Base-by-base conservation (phyloP, 768 basidiomycete species). In the Strobilomyces echinocephalus region DNA sequence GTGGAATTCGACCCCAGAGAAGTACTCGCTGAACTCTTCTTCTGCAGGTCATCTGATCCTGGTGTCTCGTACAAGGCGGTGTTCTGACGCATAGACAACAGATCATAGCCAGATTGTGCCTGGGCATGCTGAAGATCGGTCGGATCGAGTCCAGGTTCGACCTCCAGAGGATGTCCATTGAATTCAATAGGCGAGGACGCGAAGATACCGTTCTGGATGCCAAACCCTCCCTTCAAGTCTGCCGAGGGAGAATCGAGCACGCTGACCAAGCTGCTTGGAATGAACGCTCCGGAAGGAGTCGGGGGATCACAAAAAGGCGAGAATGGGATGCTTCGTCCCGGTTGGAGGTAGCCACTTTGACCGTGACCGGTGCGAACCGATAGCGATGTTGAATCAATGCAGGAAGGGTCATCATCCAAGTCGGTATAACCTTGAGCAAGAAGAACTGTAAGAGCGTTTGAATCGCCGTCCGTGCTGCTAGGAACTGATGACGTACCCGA, bases 241-340 rank as follows among this genome's bases (percentile, higher is more conserved):
- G 76, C 77, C 49, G 82, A 80, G 26, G 85, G 69, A 21, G 83
- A 80, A 48, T 76, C 71, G 57, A 83, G 62, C 16, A 71, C 60
- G 26, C 62, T 71, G 52, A 69, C 79, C 28, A 84, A 70, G 61
- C 77, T 76, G 44, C 77, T 75, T 33, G 84, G 80, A 52, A 87
- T 80, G 52, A 82, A 69, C 10, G 78, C 76, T 46, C 78, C 70
- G 24, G 79, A 77, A n/a, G 65, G 64, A 2, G 66, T 59, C 26
- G 57, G 64, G 21, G 56, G 57, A 53, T 82, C 82, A 44, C 65
- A 67, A 57, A 87, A 86, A 8, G 83, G 81, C 33, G 79, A 77
- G 64, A 85, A 84, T 3, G 69, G 70, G 24, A 63, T 65, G 26
- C 39, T 33, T 33, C 58, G 63, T 46, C 52, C 49, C 16, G 60